Evolutionary conservation across 164 flowering plant genomes (phyloP).

Genomic region (Tetrastigma voinierianum): DNA sequence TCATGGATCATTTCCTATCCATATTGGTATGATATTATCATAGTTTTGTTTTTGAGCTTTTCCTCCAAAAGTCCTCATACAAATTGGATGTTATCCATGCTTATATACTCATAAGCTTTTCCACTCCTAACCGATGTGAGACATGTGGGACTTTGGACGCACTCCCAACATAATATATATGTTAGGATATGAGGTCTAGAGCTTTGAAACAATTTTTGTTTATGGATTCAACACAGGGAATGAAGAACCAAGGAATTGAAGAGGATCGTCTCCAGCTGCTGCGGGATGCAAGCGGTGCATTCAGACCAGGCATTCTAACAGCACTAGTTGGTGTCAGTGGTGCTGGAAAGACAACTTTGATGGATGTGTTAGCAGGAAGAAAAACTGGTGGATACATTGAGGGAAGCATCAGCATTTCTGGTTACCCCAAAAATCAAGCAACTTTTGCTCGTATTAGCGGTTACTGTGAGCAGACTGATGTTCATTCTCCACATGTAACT

Average conservation of each 20-base stretch:
- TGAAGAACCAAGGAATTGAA: slow-evolving; percentile 30
- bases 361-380: slow-evolving; percentile 36
- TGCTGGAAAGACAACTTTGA: slow-evolving; percentile 36
- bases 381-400: slow-evolving; percentile 33
- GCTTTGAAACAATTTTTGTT: neutral
- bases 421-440: slow-evolving; percentile 33
- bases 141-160: too few relatives aligned
- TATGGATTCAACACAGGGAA: slow-evolving; percentile 18
- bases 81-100: too few relatives aligned
- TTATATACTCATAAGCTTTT: too few relatives aligned
- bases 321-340: slow-evolving; percentile 39
- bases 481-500: slow-evolving; percentile 31
- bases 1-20: too few relatives aligned
- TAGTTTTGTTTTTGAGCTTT: too few relatives aligned
- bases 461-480: slow-evolving; percentile 33
- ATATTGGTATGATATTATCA: too few relatives aligned
- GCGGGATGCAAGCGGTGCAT: slow-evolving; percentile 26
- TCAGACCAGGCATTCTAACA: slow-evolving; percentile 32
- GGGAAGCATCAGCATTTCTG: slow-evolving; percentile 29
- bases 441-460: slow-evolving; percentile 32
- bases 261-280: slow-evolving; percentile 28
- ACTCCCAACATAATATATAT: neutral
- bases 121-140: too few relatives aligned
- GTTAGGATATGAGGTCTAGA: neutral
- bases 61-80: too few relatives aligned